A percentile compares a stretch with the other conserved stretches of the same genome.
Conservation (phyloP, 345 rosid species). For the Anacardium occidentale region DNA sequence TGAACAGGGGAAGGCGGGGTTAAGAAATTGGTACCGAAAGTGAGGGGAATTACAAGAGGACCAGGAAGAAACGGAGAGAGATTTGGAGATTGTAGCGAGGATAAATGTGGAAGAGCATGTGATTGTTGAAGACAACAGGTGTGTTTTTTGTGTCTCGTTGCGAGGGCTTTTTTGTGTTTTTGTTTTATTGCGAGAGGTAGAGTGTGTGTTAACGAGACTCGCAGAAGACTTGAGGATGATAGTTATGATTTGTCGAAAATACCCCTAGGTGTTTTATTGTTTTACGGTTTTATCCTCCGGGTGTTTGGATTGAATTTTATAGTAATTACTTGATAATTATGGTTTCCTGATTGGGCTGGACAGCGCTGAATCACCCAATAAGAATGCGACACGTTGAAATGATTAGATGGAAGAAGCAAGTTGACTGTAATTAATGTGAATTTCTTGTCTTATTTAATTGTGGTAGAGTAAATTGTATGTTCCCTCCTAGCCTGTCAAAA, state of each 20-base stretch:
- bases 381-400: constrained; percentile 8
- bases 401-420: neutral
- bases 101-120: constrained; percentile 25
- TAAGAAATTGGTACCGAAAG: constrained; percentile 16
- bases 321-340: neutral
- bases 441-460: too few species aligned
- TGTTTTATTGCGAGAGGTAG: neutral
- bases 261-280: neutral
- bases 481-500: too few species aligned
- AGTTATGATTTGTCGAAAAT: neutral
- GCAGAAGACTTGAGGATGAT: constrained; percentile 22
- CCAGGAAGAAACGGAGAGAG: neutral
- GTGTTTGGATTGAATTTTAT: neutral
- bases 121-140: neutral
- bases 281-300: constrained; percentile 7
- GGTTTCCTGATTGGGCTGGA: neutral
- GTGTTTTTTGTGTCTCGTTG: too few species aligned
- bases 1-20: neutral
- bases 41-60: constrained; percentile 22
- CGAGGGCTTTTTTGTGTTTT: neutral
- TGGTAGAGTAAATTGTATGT: too few species aligned
- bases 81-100: constrained; percentile 9
- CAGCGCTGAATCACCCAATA: neutral
- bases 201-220: constrained; percentile 7
- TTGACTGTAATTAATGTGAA: neutral